These are phyloP conservation scores for Populus hybrid DNA, from an alignment of 441 rosid species.

Conservation along the genomic window DNA sequence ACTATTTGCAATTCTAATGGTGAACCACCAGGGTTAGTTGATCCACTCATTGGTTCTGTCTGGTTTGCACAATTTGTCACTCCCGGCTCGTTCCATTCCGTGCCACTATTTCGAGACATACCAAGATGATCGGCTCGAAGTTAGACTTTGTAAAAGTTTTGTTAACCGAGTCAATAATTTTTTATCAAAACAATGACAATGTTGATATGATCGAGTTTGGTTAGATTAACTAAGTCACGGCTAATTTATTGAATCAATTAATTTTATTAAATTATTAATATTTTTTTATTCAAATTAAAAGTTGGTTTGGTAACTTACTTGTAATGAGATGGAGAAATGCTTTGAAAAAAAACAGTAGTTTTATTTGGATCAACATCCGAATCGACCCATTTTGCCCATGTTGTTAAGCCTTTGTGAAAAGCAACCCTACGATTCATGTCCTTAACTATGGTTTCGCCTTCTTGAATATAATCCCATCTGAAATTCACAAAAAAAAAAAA, in stretches of 20 bases:
- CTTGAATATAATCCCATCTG: constrained; percentile 74
- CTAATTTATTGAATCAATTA: no score
- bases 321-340: constrained; percentile 91
- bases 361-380: constrained; percentile 50
- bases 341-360: constrained; percentile 71
- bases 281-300: no score
- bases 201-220: no score
- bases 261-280: accelerated
- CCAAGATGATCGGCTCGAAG: not conserved
- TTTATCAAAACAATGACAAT: no score
- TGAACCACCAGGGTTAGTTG: constrained; percentile 55
- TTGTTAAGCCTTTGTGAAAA: constrained; percentile 59
- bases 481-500: not conserved
- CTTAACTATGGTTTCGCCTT: constrained; percentile 39
- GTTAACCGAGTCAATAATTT: no score
- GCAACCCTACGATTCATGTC: constrained; percentile 86
- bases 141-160: no score
- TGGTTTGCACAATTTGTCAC: constrained; percentile 63
- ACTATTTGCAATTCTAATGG: constrained; percentile 55
- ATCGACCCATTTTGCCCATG: constrained; percentile 90
- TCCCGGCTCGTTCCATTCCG: constrained; percentile 57
- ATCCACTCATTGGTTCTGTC: constrained; percentile 52
- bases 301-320: constrained; percentile 37
- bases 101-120: constrained; percentile 40
- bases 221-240: no score